Percentiles rank a stretch among this genome's conserved stretches.
These are phyloP conservation scores for Aspergillus amoenus DNA, from an alignment of 2,329 filamentous ascomycete species.

Conservation along the genomic window DNA sequence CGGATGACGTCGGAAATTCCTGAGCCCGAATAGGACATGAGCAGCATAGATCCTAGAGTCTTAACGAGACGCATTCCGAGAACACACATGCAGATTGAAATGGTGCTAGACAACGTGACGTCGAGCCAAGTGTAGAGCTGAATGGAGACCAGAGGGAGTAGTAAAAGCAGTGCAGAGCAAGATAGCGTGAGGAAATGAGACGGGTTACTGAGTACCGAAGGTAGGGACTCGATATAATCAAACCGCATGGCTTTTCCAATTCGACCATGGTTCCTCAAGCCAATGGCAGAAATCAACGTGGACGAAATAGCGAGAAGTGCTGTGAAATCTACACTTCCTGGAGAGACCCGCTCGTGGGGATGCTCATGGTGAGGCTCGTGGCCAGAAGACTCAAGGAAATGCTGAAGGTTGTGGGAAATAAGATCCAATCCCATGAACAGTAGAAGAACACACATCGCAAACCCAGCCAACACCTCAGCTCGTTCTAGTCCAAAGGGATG, in stretches of 20 bases:
- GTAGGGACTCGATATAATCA: slow-evolving; percentile 75
- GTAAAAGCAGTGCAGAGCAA: slow-evolving; percentile 75
- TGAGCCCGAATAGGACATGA: slow-evolving; percentile 77
- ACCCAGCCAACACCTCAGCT: slow-evolving; percentile 89
- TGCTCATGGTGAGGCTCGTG: slow-evolving; percentile 74
- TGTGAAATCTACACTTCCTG: slow-evolving; percentile 78
- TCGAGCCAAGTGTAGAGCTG: slow-evolving; percentile 83
- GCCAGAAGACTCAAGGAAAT: slow-evolving; percentile 76
- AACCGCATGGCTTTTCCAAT: slow-evolving; percentile 91
- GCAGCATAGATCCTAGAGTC: slow-evolving; percentile 85
- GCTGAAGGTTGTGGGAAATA: slow-evolving; percentile 88
- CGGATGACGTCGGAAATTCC: slow-evolving; percentile 72
- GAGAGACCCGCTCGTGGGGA: slow-evolving; percentile 64
- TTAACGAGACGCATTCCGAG: slow-evolving; percentile 81
- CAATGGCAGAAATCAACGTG: slow-evolving; percentile 82
- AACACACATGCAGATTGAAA: slow-evolving; percentile 84
- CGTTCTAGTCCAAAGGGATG: slow-evolving; percentile 92
- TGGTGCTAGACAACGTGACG: slow-evolving; percentile 73
- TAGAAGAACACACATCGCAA: slow-evolving; percentile 92
- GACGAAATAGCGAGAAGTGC: slow-evolving; percentile 77
- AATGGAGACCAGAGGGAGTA: slow-evolving; percentile 78
- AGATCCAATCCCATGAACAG: slow-evolving; percentile 98
- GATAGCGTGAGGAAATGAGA: slow-evolving; percentile 92
- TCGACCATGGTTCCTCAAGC: slow-evolving; percentile 83
- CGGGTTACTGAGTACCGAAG: slow-evolving; percentile 87